Evolutionary conservation across 73 alveolate genomes (phyloP).

Genomic region (Symbiodinium pilosum): DNA sequence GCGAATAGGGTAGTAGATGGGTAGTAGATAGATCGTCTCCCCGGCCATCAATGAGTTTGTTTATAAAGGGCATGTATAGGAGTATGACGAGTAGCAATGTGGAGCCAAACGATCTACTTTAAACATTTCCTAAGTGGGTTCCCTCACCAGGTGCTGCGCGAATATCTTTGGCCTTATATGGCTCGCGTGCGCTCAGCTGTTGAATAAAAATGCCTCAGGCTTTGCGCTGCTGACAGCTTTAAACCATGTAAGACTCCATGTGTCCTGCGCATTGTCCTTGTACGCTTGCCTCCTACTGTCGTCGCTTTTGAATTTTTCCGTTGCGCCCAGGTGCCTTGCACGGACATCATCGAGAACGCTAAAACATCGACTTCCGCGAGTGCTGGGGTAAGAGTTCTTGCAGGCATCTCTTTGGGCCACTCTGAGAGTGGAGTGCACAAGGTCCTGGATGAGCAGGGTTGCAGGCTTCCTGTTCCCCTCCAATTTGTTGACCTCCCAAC

Average conservation of each 20-base stretch:
- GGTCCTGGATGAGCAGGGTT: slow-evolving; percentile 17
- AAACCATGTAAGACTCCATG: too few relatives aligned
- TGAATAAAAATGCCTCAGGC: neutral
- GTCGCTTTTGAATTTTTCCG: too few relatives aligned
- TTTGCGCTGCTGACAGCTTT: neutral
- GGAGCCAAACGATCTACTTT: too few relatives aligned
- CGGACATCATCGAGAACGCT: slow-evolving; percentile 31
- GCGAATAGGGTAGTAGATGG: slow-evolving; percentile 1
- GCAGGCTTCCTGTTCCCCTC: neutral
- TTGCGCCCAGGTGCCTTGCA: slow-evolving; percentile 80
- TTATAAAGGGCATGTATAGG: too few relatives aligned
- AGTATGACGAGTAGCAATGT: too few relatives aligned
- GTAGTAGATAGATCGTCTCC: too few relatives aligned
- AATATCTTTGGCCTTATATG: too few relatives aligned
- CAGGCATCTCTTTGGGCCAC: neutral
- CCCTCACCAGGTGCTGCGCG: too few relatives aligned
- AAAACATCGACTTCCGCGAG: neutral
- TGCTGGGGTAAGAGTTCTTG: neutral
- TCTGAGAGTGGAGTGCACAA: slow-evolving; percentile 21
- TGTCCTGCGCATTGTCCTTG: neutral
- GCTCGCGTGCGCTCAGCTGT: too few relatives aligned
- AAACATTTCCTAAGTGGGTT: too few relatives aligned
- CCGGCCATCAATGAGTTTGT: too few relatives aligned
- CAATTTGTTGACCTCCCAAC: neutral
- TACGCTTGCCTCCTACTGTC: neutral